phyloP scores from a whole-genome alignment of 768 basidiomycete species.

The Collybia sordida region DNA sequence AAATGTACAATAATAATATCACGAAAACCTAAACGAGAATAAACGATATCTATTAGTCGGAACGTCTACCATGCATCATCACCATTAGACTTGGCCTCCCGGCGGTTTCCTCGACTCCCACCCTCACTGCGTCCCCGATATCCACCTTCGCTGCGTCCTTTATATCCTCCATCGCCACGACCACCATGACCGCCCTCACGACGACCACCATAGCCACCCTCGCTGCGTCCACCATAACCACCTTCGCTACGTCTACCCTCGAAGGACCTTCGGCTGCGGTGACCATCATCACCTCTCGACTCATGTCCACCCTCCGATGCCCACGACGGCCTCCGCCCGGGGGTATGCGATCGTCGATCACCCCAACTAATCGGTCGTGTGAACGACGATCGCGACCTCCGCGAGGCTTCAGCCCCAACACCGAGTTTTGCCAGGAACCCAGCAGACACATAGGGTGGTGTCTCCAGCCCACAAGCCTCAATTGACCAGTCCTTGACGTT shows the following conservation, averaged over 20 bases:
- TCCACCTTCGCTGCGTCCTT: not conserved
- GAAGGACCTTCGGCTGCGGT: not conserved
- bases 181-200: not conserved
- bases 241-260: not conserved
- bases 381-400: not conserved
- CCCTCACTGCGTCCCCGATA: not conserved
- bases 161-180: not conserved
- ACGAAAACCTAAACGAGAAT: too few relatives aligned
- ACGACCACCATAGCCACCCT: not conserved
- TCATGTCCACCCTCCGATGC: not conserved
- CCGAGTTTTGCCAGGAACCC: constrained; percentile 36
- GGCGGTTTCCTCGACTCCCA: not conserved
- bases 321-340: not conserved
- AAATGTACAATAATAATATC: not conserved
- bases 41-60: not conserved
- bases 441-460: constrained; percentile 51
- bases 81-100: not conserved
- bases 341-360: not conserved
- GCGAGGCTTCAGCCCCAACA: not conserved
- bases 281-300: not conserved
- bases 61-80: not conserved
- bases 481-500: constrained; percentile 64
- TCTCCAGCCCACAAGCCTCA: constrained; percentile 49
- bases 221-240: not conserved
- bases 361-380: constrained; percentile 1